Evolutionary conservation across 257 asterid species (phyloP).

Genomic region (Thymus mandschuricus): DNA sequence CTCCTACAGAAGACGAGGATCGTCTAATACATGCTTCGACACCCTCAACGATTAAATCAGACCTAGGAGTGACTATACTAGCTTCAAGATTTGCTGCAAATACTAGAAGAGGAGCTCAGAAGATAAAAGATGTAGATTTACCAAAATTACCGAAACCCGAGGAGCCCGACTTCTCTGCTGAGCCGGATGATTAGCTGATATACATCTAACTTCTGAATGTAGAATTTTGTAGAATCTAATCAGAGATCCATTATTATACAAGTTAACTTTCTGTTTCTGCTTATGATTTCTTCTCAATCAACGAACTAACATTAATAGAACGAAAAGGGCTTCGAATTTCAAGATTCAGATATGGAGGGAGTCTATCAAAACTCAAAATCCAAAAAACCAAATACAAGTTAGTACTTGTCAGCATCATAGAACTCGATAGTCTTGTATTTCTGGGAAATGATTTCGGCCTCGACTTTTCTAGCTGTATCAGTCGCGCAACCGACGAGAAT

Average conservation of each 20-base stretch:
- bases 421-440: slow-evolving; percentile 89
- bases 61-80: slow-evolving; percentile 75
- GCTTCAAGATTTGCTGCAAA: slow-evolving; percentile 92
- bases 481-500: slow-evolving; percentile 98
- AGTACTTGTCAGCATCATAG: slow-evolving; percentile 68
- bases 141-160: slow-evolving; percentile 83
- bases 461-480: slow-evolving; percentile 94
- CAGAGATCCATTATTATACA: neutral
- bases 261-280: neutral
- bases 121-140: slow-evolving; percentile 66
- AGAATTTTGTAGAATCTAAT: neutral
- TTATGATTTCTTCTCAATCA: neutral
- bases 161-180: slow-evolving; percentile 83
- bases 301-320: neutral
- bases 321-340: neutral
- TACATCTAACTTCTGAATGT: neutral
- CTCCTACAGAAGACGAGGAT: slow-evolving; percentile 38
- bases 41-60: slow-evolving; percentile 43
- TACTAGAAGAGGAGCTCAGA: slow-evolving; percentile 87
- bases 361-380: neutral
- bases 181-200: slow-evolving; percentile 62
- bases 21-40: slow-evolving; percentile 29
- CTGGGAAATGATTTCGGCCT: slow-evolving; percentile 93
- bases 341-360: slow-evolving; percentile 28
- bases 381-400: slow-evolving; percentile 27